Conservation (phyloP, 192 early-diverging fungal species). For the Diversispora epigaea region DNA sequence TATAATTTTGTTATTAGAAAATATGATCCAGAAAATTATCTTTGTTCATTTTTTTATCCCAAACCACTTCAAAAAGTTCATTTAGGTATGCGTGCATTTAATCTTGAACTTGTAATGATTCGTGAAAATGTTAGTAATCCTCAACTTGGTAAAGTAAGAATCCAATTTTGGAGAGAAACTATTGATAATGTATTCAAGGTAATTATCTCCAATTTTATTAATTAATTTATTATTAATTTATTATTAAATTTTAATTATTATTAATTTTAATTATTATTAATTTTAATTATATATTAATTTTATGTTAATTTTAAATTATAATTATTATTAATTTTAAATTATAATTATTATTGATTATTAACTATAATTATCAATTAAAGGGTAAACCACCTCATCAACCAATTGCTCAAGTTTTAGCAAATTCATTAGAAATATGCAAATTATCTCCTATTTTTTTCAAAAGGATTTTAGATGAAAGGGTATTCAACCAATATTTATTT, state of each 20-base stretch:
- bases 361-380: too few relatives aligned
- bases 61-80: constrained; percentile 59
- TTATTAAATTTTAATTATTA: too few relatives aligned
- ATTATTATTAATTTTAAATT: constrained; percentile 15
- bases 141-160: constrained; percentile 73
- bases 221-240: too few relatives aligned
- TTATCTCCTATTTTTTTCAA: constrained; percentile 80
- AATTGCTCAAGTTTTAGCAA: constrained; percentile 60
- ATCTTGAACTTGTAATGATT: constrained; percentile 82
- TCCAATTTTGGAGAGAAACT: constrained; percentile 86
- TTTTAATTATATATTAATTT: too few relatives aligned
- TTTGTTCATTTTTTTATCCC: constrained; percentile 77
- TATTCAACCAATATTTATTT: constrained; percentile 14
- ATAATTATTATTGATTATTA: too few relatives aligned
- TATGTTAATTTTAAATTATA: constrained; percentile 8
- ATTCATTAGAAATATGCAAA: constrained; percentile 47
- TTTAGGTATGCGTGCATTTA: constrained; percentile 84
- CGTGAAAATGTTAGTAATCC: constrained; percentile 69
- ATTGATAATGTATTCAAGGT: constrained; percentile 69
- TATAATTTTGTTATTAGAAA: constrained; percentile 37
- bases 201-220: constrained; percentile 27
- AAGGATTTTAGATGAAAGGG: constrained; percentile 69
- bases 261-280: too few relatives aligned
- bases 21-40: constrained; percentile 78
- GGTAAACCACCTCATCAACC: constrained; percentile 74